Conservation (phyloP, 371 early-diverging fungal species). For the Choanephora cucurbitarum region DNA sequence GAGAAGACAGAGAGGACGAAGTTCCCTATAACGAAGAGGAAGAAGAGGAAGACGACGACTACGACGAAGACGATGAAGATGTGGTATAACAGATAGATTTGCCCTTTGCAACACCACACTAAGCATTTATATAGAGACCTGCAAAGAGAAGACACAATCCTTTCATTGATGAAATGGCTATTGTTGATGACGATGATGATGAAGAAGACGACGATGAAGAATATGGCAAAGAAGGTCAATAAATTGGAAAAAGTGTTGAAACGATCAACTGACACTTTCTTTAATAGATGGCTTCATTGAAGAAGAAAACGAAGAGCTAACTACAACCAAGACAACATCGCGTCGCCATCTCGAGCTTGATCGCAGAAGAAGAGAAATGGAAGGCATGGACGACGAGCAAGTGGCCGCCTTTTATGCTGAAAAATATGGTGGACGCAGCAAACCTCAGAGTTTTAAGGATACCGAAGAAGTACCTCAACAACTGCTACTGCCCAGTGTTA, state of each 20-base stretch:
- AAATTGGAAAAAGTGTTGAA: conserved; percentile 5
- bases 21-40: conserved; percentile 24
- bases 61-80: conserved; percentile 23
- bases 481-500: conserved; percentile 83
- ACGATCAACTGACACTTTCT: conserved; percentile 2
- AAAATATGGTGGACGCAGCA: conserved; percentile 72
- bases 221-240: conserved; percentile 61
- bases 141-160: conserved; percentile 51
- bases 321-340: conserved; percentile 56
- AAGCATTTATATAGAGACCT: conserved; percentile 30
- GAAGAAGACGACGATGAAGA: conserved; percentile 68
- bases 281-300: conserved; percentile 70
- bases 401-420: conserved; percentile 79
- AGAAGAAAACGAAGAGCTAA: conserved; percentile 65
- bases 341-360: conserved; percentile 69
- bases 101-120: not conserved
- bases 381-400: conserved; percentile 84
- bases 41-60: conserved; percentile 20
- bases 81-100: not conserved
- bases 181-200: conserved; percentile 69
- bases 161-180: conserved; percentile 61
- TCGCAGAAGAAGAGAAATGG: conserved; percentile 62
- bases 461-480: conserved; percentile 80
- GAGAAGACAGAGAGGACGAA: conserved; percentile 21
- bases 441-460: conserved; percentile 52